Evolutionary conservation across 2,329 filamentous ascomycete genomes (phyloP).

Genomic region (Cladosporium sp.): DNA sequence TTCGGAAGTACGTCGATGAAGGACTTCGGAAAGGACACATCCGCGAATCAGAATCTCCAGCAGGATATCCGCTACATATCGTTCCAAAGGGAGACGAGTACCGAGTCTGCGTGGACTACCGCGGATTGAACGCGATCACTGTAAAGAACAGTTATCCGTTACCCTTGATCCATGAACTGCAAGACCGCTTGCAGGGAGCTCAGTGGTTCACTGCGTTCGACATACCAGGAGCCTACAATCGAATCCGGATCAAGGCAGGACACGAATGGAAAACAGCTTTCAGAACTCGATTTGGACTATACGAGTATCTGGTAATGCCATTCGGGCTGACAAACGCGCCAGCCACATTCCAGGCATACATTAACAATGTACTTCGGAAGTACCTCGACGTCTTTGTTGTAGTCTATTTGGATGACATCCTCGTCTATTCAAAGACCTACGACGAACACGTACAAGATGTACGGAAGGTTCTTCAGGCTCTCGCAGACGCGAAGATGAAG

Average conservation of each 20-base stretch:
- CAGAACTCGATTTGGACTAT: constrained; percentile 30
- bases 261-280: constrained; percentile 23
- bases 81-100: constrained; percentile 1
- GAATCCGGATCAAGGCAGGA: not conserved
- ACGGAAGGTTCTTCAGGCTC: not conserved
- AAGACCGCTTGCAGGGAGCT: constrained; percentile 1
- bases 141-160: constrained; percentile 8
- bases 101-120: not conserved
- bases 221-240: not conserved
- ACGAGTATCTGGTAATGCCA: constrained; percentile 33
- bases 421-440: constrained; percentile 20
- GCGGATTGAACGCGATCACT: not conserved
- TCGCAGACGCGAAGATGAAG: constrained; percentile 9
- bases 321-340: constrained; percentile 20
- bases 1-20: not conserved
- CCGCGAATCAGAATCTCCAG: not conserved
- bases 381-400: constrained; percentile 22
- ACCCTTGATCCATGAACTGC: not conserved
- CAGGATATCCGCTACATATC: not conserved
- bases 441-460: constrained; percentile 8
- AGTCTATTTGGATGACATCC: constrained; percentile 24
- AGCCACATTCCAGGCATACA: constrained; percentile 9
- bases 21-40: not conserved
- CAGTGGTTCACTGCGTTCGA: constrained; percentile 1
- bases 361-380: constrained; percentile 21